phyloP scores from a whole-genome alignment of 768 basidiomycete species.

The Panaeolus papilionaceus region DNA sequence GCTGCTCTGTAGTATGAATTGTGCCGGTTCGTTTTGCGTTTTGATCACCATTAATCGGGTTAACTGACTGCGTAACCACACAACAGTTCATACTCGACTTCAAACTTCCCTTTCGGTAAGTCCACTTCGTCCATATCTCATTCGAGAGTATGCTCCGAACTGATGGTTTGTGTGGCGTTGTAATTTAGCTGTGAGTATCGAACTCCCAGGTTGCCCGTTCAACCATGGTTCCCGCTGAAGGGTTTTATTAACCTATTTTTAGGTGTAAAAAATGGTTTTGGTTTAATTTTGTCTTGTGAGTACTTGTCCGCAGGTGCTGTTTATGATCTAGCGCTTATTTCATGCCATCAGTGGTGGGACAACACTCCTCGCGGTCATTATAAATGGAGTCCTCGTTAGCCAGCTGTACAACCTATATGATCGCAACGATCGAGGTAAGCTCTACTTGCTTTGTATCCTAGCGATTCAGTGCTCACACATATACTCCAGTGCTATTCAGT shows the following conservation, averaged over 20 bases:
- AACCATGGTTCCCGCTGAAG: neutral
- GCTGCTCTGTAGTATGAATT: neutral
- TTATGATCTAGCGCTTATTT: neutral
- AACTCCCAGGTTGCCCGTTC: neutral
- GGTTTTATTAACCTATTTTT: neutral
- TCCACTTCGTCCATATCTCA: neutral
- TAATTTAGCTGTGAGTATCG: neutral
- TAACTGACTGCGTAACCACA: neutral
- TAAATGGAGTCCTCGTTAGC: neutral
- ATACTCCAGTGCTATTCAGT: neutral
- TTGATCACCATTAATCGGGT: neutral
- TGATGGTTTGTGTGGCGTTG: neutral
- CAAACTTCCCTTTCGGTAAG: neutral
- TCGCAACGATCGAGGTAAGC: neutral
- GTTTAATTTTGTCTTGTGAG: neutral
- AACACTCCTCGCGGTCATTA: neutral
- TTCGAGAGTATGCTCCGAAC: neutral
- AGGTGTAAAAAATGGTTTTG: constrained; percentile 14
- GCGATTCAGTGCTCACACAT: neutral
- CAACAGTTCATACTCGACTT: neutral
- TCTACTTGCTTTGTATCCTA: neutral
- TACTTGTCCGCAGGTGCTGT: neutral
- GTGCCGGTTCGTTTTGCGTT: neutral
- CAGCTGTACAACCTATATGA: neutral
- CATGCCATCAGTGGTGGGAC: neutral